Percentiles rank a stretch among this genome's conserved stretches.
phyloP scores from a whole-genome alignment of 225 moss, liverwort and hornwort species.

The Polytrichum formosum region DNA sequence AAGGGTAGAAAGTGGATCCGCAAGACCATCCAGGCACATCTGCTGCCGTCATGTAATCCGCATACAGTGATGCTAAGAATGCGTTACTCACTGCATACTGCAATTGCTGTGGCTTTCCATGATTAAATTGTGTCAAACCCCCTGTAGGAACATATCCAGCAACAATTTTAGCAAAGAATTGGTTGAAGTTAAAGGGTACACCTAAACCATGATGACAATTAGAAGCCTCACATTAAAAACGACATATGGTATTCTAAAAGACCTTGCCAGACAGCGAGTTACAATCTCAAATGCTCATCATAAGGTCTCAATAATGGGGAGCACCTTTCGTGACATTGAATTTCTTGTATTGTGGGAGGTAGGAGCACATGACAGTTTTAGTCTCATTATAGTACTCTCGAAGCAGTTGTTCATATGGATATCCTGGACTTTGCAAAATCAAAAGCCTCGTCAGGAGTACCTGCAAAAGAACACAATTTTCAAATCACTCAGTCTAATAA shows the following conservation, averaged over 20 bases:
- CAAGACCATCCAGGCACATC: slow-evolving; percentile 58
- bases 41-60: slow-evolving; percentile 46
- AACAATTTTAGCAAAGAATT: neutral
- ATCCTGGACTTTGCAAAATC: slow-evolving; percentile 53
- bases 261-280: too few relatives aligned
- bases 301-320: too few relatives aligned
- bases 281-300: too few relatives aligned
- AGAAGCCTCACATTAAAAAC: too few relatives aligned
- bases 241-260: too few relatives aligned
- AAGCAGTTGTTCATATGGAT: slow-evolving; percentile 45
- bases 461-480: slow-evolving; percentile 20
- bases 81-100: slow-evolving; percentile 54
- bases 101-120: slow-evolving; percentile 44
- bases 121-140: slow-evolving; percentile 47
- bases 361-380: slow-evolving; percentile 53
- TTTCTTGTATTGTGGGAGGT: slow-evolving; percentile 46
- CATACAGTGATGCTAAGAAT: slow-evolving; percentile 48
- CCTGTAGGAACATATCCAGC: slow-evolving; percentile 34
- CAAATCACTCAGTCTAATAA: too few relatives aligned
- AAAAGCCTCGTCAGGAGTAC: slow-evolving; percentile 52
- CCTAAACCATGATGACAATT: too few relatives aligned
- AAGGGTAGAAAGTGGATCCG: slow-evolving; percentile 26
- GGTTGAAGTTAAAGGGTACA: too few relatives aligned
- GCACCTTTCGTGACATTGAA: slow-evolving; percentile 59
- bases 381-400: slow-evolving; percentile 51